phyloP scores from a whole-genome alignment of 2,329 filamentous ascomycete genomes.

The Teratosphaeria viscida region DNA sequence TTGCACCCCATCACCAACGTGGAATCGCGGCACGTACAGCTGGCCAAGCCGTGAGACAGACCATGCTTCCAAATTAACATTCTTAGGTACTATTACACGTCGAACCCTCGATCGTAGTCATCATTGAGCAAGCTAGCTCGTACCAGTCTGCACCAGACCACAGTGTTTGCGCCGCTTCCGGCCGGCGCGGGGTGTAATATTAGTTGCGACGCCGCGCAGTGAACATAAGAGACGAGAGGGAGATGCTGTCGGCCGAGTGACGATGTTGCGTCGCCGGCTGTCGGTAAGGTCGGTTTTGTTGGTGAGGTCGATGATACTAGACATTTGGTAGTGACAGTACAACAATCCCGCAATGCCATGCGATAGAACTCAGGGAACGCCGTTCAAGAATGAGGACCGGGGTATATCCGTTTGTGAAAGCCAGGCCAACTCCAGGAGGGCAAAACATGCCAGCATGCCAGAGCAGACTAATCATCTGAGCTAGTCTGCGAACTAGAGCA shows the following conservation, averaged over 20 bases:
- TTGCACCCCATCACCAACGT: background rate
- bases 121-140: background rate
- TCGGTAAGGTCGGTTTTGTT: background rate
- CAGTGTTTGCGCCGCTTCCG: background rate
- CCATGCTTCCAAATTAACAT: background rate
- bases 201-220: background rate
- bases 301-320: background rate
- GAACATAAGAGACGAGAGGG: background rate
- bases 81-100: background rate
- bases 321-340: background rate
- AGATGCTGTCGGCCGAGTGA: background rate
- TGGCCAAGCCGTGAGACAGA: background rate
- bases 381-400: conserved; percentile 13
- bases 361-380: conserved; percentile 2
- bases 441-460: background rate
- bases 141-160: background rate
- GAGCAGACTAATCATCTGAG: background rate
- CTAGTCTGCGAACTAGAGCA: background rate
- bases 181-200: background rate
- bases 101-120: background rate
- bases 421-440: conserved; percentile 10
- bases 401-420: conserved; percentile 14
- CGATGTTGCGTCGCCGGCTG: background rate
- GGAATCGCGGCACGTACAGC: background rate
- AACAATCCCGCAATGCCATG: background rate